Evolutionary conservation across 352 stramenopile genomes (phyloP).

Genomic region (Blastocystis sp.): DNA sequence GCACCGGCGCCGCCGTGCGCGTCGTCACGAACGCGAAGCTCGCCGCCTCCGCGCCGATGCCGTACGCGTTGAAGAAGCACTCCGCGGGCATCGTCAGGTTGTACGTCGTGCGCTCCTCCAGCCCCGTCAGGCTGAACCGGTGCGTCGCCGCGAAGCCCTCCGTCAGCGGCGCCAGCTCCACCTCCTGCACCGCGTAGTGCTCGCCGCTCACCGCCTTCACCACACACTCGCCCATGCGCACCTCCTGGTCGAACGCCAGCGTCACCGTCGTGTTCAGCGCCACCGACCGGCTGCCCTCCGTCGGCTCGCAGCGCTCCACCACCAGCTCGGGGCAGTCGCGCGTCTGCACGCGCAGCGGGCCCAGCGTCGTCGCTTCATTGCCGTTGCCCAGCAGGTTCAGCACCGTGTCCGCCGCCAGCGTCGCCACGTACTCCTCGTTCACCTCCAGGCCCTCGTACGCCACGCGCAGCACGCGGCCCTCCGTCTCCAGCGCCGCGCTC

Average conservation of each 20-base stretch:
- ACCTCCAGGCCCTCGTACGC: neutral
- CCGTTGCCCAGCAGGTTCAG: conserved; percentile 52
- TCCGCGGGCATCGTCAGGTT: neutral
- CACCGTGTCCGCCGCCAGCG: conserved; percentile 16
- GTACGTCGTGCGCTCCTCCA: conserved; percentile 9
- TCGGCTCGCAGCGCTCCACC: neutral
- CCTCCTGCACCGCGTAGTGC: neutral
- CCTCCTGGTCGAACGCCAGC: conserved; percentile 28
- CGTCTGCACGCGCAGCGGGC: neutral
- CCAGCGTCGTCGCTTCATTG: conserved; percentile 7
- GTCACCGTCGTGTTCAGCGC: conserved; percentile 17
- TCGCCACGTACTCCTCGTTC: conserved; percentile 30
- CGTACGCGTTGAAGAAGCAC: conserved; percentile 42
- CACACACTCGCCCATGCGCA: neutral
- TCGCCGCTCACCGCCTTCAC: neutral
- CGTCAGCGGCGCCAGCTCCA: neutral
- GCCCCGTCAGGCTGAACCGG: conserved; percentile 16
- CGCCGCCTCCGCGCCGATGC: neutral
- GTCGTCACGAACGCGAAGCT: conserved; percentile 12
- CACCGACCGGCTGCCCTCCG: neutral
- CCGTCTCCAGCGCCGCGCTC: neutral
- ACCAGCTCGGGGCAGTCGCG: conserved; percentile 5
- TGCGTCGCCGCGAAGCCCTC: neutral
- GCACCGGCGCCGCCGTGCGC: neutral
- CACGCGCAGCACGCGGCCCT: neutral